Base-by-base conservation (phyloP, 352 stramenopile genomes). In the Thalassiosira livingstoniorum region DNA sequence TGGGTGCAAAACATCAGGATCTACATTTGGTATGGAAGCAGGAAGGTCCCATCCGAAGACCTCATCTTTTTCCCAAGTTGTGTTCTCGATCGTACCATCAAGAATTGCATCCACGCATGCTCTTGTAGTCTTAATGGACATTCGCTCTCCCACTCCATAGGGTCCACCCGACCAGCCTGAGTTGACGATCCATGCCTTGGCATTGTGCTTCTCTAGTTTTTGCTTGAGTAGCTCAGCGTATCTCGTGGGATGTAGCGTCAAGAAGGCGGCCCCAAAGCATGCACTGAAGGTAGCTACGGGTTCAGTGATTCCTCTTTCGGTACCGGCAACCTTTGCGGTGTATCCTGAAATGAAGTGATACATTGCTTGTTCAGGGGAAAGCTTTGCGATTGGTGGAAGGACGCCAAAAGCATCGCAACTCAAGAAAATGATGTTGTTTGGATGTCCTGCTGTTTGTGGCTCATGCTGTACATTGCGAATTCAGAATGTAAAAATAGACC, bases 311-410 rank as follows among this genome's bases (percentile, higher is more conserved):
- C 97, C 97, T 73, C 97, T 94, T 90, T 99, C 97, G 34, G 97
- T 99, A 75, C 97, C 97, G 35, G 97, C 97, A 73, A 99, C 97
- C 91, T 99, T 99, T 69, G 97, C 97, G 25, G 97, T 99, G 92
- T 99, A 99, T 57, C 97, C 97, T 47, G 94, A 98, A 51, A 99
- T 91, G 90, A 99, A 99, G 87, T 99, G 97, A 89, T 99, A 99
- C 96, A 98, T 98, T 71, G 97, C 97, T 92, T 99, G 97, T 35
- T 94, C 96, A 60, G 93, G 83, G 75, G 85, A 97, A 34, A 99
- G 91, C 80, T 97, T 98, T 25, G 96, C 97, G 83, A 99, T 97
- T 21, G 97, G 97, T 35, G 97, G 97, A 43, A 99, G 88, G 45
- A 99, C 97, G 65, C 97, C 97, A 91, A 98, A 99, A 45, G 97